Evolutionary conservation across 306 rosid genomes (phyloP).

Genomic region (Prunus mume): DNA sequence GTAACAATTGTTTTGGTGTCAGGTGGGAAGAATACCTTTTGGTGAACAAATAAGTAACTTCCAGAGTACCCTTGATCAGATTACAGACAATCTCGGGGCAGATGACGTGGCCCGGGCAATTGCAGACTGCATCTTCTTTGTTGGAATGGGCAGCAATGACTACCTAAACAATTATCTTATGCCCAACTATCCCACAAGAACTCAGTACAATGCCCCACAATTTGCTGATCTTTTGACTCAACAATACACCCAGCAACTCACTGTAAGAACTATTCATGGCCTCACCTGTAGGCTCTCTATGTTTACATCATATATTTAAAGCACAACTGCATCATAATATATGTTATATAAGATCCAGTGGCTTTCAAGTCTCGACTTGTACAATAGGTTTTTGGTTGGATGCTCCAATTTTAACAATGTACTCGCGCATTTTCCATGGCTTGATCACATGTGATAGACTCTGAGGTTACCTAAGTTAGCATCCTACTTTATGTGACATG

Average conservation of each 20-base stretch:
- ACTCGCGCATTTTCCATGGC: background rate
- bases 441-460: too few species aligned
- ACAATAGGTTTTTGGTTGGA: background rate
- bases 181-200: conserved; percentile 78
- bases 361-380: background rate
- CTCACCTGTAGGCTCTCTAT: background rate
- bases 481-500: background rate
- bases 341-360: too few species aligned
- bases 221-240: conserved; percentile 68
- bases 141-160: conserved; percentile 98
- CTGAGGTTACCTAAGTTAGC: background rate
- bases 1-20: conserved; percentile 5
- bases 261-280: conserved; percentile 35
- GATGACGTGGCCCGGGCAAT: conserved; percentile 41
- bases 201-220: conserved; percentile 63
- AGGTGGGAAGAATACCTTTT: conserved; percentile 87
- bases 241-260: conserved; percentile 62
- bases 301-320: background rate
- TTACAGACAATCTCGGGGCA: conserved; percentile 54
- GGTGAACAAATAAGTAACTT: conserved; percentile 71
- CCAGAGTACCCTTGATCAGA: conserved; percentile 64
- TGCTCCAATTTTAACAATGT: background rate
- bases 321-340: background rate
- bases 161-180: conserved; percentile 90
- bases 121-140: conserved; percentile 61